phyloP scores from a whole-genome alignment of 306 rosid species.

The Calophaca sinica region DNA sequence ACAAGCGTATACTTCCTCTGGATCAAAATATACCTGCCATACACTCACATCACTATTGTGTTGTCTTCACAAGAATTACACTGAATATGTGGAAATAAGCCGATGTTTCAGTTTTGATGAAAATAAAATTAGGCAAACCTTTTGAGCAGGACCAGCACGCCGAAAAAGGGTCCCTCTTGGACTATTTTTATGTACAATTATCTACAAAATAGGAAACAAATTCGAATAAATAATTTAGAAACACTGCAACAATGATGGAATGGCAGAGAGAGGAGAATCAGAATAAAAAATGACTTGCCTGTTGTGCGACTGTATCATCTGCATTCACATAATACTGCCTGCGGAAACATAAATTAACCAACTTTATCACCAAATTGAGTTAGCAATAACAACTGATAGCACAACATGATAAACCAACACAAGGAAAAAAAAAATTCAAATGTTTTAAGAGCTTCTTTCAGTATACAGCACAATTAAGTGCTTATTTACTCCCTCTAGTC shows the following conservation, averaged over 20 bases:
- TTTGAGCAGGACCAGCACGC: slow-evolving; percentile 92
- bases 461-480: too few species aligned
- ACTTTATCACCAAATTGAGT: slow-evolving; percentile 1
- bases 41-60: slow-evolving; percentile 1
- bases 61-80: too few species aligned
- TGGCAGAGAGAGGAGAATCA: background rate
- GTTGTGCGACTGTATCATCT: slow-evolving; percentile 75
- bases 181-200: slow-evolving; percentile 76
- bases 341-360: slow-evolving; percentile 42
- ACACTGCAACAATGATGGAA: slow-evolving; percentile 14
- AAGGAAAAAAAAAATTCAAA: too few species aligned
- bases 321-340: slow-evolving; percentile 89
- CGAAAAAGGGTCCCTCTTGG: slow-evolving; percentile 91
- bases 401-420: too few species aligned
- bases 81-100: background rate
- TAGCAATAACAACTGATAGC: too few species aligned
- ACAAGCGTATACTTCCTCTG: slow-evolving; percentile 86
- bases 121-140: slow-evolving; percentile 46
- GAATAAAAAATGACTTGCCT: slow-evolving; percentile 44
- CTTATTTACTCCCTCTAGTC: too few species aligned
- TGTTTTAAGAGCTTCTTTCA: too few species aligned
- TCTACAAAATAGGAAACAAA: slow-evolving; percentile 49
- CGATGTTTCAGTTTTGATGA: background rate
- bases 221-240: background rate
- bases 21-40: slow-evolving; percentile 72